Base-by-base conservation (phyloP, 306 rosid species). In the Arachis stenosperma region DNA sequence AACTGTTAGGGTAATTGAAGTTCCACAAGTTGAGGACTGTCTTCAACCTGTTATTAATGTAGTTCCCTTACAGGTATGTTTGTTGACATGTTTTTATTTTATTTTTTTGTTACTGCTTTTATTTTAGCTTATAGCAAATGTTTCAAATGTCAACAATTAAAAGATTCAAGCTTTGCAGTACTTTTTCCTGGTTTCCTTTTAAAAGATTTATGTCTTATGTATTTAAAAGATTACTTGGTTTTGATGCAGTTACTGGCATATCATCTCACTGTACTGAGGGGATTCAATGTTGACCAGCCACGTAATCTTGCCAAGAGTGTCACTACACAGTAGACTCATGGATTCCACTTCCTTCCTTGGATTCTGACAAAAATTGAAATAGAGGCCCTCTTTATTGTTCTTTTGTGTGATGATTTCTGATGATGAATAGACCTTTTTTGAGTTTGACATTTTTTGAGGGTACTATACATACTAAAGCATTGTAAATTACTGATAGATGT, bases 261-360 rank as follows among this genome's bases (percentile, higher is more conserved):
- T 81, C 99, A 94, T 83, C 97, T 94, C 77, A 94, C 99, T 8
- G 99, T 94, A 68, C 84, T 89, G 67, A 88, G 92, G 78, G 99
- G 99, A 62, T 88, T 81, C 77, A 94, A 94, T 13, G 94, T 90
- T n/a, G 99, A 94, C 71, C 99, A 91, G 83, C 99, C 97, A 57
- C 92, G 97, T 67, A 94, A 94, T 88, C 96, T 94, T 22, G 99
- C 99, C 5, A 94, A 94, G 90, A 94, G 99, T 78, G 99, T 94
- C 56, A 94, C 97, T 3, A 94, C 99, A 0, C 85, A 85, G 74
- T 91, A 82, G 57, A n/a, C 27, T 14, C 22, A 6, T 13, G 27
- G 27, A 52, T 52, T 6, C 57, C 14, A 40, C 5, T 42, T 22
- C 17, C 71, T 36, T 56, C 52, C 46, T 17, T 56, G 61, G 57